Evolutionary conservation across 805 yeast species (phyloP).

Genomic region (Barnettozyma salicaria): DNA sequence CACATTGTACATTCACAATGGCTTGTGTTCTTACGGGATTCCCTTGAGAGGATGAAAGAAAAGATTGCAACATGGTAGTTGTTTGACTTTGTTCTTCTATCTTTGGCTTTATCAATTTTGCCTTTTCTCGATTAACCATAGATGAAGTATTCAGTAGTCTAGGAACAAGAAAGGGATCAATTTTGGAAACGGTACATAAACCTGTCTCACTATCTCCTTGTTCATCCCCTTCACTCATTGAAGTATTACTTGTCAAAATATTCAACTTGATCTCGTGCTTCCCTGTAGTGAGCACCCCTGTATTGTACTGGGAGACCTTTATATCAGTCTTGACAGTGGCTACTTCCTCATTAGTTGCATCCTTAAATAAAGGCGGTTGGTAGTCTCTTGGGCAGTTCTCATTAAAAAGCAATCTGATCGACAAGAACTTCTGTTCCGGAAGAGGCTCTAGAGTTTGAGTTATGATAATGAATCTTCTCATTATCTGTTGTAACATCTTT

Average conservation of each 20-base stretch:
- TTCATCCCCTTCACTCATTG: slow-evolving; percentile 8
- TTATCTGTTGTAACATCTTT: slow-evolving; percentile 40
- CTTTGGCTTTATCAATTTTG: not conserved
- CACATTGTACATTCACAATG: slow-evolving; percentile 9
- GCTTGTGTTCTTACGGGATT: slow-evolving; percentile 29
- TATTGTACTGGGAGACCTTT: slow-evolving; percentile 13
- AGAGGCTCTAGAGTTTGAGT: slow-evolving; percentile 50
- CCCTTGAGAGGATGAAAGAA: slow-evolving; percentile 24
- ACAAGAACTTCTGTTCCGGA: slow-evolving; percentile 41
- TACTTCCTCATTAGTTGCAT: slow-evolving; percentile 33
- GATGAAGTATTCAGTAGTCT: slow-evolving; percentile 2
- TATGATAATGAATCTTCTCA: slow-evolving; percentile 45
- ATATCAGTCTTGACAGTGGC: slow-evolving; percentile 28
- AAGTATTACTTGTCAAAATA: slow-evolving; percentile 23
- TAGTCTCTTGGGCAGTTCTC: slow-evolving; percentile 40
- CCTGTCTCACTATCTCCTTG: slow-evolving; percentile 4
- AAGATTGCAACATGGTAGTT: slow-evolving; percentile 26
- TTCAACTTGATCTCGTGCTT: slow-evolving; percentile 28
- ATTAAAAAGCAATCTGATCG: slow-evolving; percentile 45
- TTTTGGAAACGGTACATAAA: slow-evolving; percentile 12
- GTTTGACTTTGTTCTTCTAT: slow-evolving; percentile 28
- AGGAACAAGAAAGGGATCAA: slow-evolving; percentile 21
- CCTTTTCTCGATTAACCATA: not conserved
- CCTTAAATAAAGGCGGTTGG: slow-evolving; percentile 44
- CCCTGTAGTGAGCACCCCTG: slow-evolving; percentile 30